Evolutionary conservation across 2,329 filamentous ascomycete species (phyloP), one percentile per base, ranked within the genome.

Genomic region (Colletotrichum lentis): DNA sequence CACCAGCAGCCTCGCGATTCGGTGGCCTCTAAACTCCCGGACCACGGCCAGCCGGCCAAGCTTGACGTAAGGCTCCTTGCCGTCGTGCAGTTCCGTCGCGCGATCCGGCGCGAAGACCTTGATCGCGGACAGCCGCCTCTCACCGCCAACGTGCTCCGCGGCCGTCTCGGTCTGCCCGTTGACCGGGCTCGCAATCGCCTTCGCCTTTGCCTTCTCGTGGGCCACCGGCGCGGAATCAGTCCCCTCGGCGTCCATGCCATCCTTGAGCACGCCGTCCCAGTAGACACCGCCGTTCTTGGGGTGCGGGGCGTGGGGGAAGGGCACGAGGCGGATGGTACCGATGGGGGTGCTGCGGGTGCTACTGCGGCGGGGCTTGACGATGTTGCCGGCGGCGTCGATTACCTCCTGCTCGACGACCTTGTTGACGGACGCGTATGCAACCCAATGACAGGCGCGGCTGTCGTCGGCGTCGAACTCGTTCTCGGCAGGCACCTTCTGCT

Each of bases 401-500:
- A 80, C 73, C 75, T 84, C 82, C 5, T 77, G 75, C 67, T 79
- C 77, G 52, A 80, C 78, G 3, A 76, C 79, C 56, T 79, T 81
- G 62, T 85, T 85, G 64, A 91, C 84, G 18, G 85, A 88, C 55
- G 88, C 88, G 78, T 97, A 97, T n/a, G 90, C 83, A 37, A 97
- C 90, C 91, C 93, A 97, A 78, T 97, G 94, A 80, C 90, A 95
- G 72, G 88, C 90, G 43, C 92, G 86, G 1, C 85, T 72, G 77
- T 98, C 95, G 76, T 97, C 93, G 1, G 84, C 80, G 80, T 97
- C 95, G 71, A 93, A 85, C 77, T 98, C 94, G 71, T 88, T 87
- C 44, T 91, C 88, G 0, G 88, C 78, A 0, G 86, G 82, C 16
- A 88, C 81, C 0, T 78, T 73, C 73, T 91, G 88, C 73, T 90